A percentile compares a stretch with the other conserved stretches of the same genome.
Conservation (phyloP, 2,329 filamentous ascomycete genomes). For the Calonectria honghensis region DNA sequence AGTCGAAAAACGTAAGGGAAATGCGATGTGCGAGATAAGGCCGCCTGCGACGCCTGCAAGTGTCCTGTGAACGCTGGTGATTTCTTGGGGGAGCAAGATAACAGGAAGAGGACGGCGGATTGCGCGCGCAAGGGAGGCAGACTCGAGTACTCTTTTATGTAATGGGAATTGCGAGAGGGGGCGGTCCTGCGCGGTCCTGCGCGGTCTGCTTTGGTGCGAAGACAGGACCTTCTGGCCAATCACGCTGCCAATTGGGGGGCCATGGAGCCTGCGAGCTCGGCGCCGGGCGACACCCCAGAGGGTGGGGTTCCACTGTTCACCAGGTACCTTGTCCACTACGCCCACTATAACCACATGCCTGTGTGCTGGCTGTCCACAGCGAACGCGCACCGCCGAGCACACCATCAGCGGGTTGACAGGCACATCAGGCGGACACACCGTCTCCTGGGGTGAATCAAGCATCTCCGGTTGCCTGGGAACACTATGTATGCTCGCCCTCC, state of each 20-base stretch:
- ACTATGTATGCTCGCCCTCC: conserved; percentile 16
- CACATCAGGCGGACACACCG: conserved; percentile 28
- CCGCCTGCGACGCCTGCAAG: conserved; percentile 50
- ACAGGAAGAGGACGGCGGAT: conserved; percentile 50
- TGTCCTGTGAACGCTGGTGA: conserved; percentile 49
- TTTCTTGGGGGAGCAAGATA: conserved; percentile 58
- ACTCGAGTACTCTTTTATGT: conserved; percentile 62
- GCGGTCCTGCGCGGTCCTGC: conserved; percentile 49
- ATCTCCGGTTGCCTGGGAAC: conserved; percentile 13
- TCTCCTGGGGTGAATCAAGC: conserved; percentile 7
- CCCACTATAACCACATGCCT: conserved; percentile 30
- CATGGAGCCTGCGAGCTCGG: conserved; percentile 36
- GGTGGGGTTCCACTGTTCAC: conserved; percentile 32
- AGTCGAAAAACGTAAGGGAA: conserved; percentile 55
- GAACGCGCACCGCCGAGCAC: conserved; percentile 15
- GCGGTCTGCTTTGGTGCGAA: conserved; percentile 46
- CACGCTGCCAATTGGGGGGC: conserved; percentile 34
- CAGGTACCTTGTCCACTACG: conserved; percentile 22
- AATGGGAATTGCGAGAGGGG: conserved; percentile 61
- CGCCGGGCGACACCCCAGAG: conserved; percentile 36
- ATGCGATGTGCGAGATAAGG: conserved; percentile 58
- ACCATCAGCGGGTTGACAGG: conserved; percentile 4
- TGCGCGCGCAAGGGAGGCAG: conserved; percentile 54
- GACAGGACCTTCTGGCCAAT: conserved; percentile 47
- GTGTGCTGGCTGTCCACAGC: conserved; percentile 19